Percentiles rank a stretch among this genome's conserved stretches.
Conservation (phyloP, 176 grass and related monocot genomes). For the Raddia guianensis region DNA sequence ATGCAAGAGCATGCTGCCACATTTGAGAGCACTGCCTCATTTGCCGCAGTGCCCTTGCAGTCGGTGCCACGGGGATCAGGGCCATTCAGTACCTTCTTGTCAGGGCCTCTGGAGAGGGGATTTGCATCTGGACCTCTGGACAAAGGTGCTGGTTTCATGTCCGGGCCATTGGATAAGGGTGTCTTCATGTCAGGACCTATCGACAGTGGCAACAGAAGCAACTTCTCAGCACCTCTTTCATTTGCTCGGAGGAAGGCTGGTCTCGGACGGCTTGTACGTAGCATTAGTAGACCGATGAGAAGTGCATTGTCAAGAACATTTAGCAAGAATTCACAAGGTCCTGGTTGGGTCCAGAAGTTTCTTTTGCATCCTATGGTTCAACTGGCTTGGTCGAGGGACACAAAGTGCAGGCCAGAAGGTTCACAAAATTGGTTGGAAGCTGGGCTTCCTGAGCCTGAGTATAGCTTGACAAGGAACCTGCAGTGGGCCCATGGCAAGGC, state of each 20-base stretch:
- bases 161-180: constrained; percentile 77
- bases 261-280: constrained; percentile 65
- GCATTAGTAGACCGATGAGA: constrained; percentile 82
- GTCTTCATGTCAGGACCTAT: constrained; percentile 88
- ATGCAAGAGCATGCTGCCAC: constrained; percentile 69
- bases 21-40: constrained; percentile 85
- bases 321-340: constrained; percentile 43
- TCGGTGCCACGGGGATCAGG: constrained; percentile 74
- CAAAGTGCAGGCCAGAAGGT: constrained; percentile 61
- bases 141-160: constrained; percentile 61
- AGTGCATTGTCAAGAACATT: constrained; percentile 60
- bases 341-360: constrained; percentile 66
- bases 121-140: constrained; percentile 79
- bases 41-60: constrained; percentile 74
- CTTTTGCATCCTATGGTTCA: constrained; percentile 73
- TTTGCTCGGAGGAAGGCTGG: constrained; percentile 59
- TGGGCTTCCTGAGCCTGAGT: constrained; percentile 69
- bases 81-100: constrained; percentile 78
- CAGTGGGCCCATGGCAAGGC: constrained; percentile 98
- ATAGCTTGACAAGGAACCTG: constrained; percentile 74
- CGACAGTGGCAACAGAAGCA: constrained; percentile 53
- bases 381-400: constrained; percentile 59
- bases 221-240: constrained; percentile 85
- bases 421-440: constrained; percentile 46
- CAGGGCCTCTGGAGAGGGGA: constrained; percentile 78